These are phyloP conservation scores for Diddensiella transvaalensis DNA, from an alignment of 805 yeast genomes.

Conservation along the genomic window DNA sequence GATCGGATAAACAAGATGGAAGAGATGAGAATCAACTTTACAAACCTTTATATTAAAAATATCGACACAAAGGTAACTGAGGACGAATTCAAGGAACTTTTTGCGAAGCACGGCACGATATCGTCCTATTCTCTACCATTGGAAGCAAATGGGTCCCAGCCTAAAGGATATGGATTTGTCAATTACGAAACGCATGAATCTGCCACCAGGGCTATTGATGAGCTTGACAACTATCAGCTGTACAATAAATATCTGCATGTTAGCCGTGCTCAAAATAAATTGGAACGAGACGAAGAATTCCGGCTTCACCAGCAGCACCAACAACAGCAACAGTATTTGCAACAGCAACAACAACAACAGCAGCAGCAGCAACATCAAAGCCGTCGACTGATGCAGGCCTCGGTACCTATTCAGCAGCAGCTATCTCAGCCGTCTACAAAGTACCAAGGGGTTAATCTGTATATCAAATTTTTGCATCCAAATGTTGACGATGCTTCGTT, in stretches of 20 bases:
- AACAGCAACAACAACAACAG: background rate
- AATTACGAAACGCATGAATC: conserved; percentile 42
- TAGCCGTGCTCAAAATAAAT: conserved; percentile 45
- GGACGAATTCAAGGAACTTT: conserved; percentile 40
- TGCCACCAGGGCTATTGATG: conserved; percentile 46
- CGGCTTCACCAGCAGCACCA: conserved; percentile 12
- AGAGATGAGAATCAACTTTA: conserved; percentile 45
- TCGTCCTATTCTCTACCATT: conserved; percentile 53
- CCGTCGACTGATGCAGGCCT: background rate
- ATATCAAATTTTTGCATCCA: conserved; percentile 61
- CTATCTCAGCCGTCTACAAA: conserved; percentile 18
- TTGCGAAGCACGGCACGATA: conserved; percentile 46
- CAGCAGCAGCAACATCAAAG: conserved; percentile 1
- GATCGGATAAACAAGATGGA: conserved; percentile 53
- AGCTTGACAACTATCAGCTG: conserved; percentile 44
- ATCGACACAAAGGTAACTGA: conserved; percentile 41
- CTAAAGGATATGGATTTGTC: conserved; percentile 58
- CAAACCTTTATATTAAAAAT: conserved; percentile 52
- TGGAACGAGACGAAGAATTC: conserved; percentile 29
- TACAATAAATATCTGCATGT: conserved; percentile 37
- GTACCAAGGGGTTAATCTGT: conserved; percentile 68
- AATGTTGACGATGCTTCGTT: conserved; percentile 54
- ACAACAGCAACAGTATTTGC: background rate
- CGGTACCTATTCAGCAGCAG: background rate
- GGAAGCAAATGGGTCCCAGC: conserved; percentile 25